Evolutionary conservation across 805 yeast species (phyloP).

Genomic region (Blastobotrys parvus): DNA sequence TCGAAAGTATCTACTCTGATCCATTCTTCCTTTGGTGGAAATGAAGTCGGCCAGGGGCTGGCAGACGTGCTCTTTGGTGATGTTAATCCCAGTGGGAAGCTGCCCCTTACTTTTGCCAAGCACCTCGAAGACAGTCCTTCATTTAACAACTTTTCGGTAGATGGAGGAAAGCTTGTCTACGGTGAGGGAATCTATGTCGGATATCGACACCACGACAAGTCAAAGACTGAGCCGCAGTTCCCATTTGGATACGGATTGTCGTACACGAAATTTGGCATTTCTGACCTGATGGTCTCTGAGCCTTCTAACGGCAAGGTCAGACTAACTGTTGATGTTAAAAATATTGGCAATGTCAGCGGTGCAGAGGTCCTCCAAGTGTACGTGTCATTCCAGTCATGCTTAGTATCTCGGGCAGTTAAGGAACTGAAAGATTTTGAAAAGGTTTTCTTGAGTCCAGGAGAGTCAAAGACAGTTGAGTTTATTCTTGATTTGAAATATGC

Average conservation of each 20-base stretch:
- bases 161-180: constrained; percentile 36
- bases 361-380: constrained; percentile 50
- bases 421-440: constrained; percentile 53
- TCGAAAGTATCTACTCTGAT: constrained; percentile 34
- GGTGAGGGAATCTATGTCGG: constrained; percentile 62
- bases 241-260: constrained; percentile 60
- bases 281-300: too few relatives aligned
- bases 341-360: constrained; percentile 43
- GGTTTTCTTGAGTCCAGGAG: constrained; percentile 38
- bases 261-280: constrained; percentile 42
- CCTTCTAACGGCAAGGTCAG: background rate
- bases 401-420: constrained; percentile 43
- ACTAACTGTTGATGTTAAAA: constrained; percentile 28
- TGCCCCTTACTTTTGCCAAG: constrained; percentile 47
- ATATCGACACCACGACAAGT: constrained; percentile 50
- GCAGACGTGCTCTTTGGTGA: constrained; percentile 55
- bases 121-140: constrained; percentile 47
- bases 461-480: constrained; percentile 31
- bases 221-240: constrained; percentile 38
- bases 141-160: constrained; percentile 41
- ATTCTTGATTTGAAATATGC: constrained; percentile 21
- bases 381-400: constrained; percentile 29
- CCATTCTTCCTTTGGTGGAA: constrained; percentile 51
- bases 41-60: constrained; percentile 47
- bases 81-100: constrained; percentile 49